Conservation (phyloP, 371 early-diverging fungal genomes). For the Mucor velutinosus region DNA sequence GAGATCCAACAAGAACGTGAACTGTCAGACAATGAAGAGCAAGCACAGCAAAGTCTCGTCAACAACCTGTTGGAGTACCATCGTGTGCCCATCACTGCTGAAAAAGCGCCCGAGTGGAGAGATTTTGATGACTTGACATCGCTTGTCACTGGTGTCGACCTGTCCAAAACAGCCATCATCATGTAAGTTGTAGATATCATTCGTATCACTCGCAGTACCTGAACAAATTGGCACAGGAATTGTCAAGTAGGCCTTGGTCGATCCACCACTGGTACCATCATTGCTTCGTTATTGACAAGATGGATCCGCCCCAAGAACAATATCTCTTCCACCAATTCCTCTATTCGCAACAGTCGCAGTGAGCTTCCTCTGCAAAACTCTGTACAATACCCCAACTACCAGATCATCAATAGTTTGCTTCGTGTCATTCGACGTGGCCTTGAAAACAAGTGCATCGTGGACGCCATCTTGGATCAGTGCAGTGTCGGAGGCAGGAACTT, state of each 20-base stretch:
- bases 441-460: constrained; percentile 64
- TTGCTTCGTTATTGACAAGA: constrained; percentile 55
- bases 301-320: constrained; percentile 43
- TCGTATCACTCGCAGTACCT: background rate
- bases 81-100: constrained; percentile 69
- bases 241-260: constrained; percentile 74
- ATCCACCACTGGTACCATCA: constrained; percentile 61
- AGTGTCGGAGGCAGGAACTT: constrained; percentile 38
- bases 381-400: constrained; percentile 50
- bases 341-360: background rate
- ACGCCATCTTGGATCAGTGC: constrained; percentile 63
- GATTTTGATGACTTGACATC: constrained; percentile 65
- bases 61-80: constrained; percentile 37
- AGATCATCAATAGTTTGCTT: constrained; percentile 67
- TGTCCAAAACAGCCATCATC: constrained; percentile 53
- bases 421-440: constrained; percentile 69
- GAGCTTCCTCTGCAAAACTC: constrained; percentile 4
- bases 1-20: constrained; percentile 27
- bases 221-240: constrained; percentile 40
- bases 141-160: constrained; percentile 36
- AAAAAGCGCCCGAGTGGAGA: constrained; percentile 57
- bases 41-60: background rate
- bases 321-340: background rate
- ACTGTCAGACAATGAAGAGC: constrained; percentile 4
- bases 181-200: constrained; percentile 35